Base-by-base conservation (phyloP, 1,139 yeast genomes). In the Suhomyces taliae region DNA sequence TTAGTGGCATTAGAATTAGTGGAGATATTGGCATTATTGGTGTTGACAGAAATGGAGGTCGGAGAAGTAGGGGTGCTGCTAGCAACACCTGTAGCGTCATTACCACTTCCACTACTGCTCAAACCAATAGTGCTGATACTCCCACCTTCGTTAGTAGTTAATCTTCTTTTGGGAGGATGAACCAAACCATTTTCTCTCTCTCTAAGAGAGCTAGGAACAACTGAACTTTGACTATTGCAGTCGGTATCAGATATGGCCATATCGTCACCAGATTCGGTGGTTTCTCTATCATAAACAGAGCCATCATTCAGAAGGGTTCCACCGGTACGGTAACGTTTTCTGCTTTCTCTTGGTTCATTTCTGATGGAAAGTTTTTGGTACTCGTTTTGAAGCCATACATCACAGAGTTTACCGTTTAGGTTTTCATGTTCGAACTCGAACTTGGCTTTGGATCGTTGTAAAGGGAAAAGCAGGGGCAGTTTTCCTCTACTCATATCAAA, bases 81-180 rank as follows among this genome's bases (percentile, higher is more conserved):
- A 14, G 40, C 37, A 2, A 38, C 36, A 11, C 39, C 35, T 2
- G 44, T 38, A 6, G 47, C 37, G 24, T 40, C 37, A 4, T 37
- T 37, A 10, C 36, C 19, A 11, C 31, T 34, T 27, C 24, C 40
- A 33, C 47, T 36, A 38, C 32, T 45, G 27, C 26, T 34, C 12
- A 45, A 34, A 6, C 44, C 47, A 12, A 34, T 40, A 35, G 41
- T 40, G 34, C 39, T 37, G 15, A 37, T 33, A 11, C 31, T 37
- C 1, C 43, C 46, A 2, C 45, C 49, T 14, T 46, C 49, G 33
- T 27, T 46, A 19, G 53, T 40, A n/a, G 59, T 74, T 33, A 72
- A 50, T 41, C 79, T 62, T 48, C 78, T 61, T 43, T 74, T 74
- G 1, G 78, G 72, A 7, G 78, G 78, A 49, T 72, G 78, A 8